Conservation (phyloP, 2,329 filamentous ascomycete species). For the Ustulina deusta region DNA sequence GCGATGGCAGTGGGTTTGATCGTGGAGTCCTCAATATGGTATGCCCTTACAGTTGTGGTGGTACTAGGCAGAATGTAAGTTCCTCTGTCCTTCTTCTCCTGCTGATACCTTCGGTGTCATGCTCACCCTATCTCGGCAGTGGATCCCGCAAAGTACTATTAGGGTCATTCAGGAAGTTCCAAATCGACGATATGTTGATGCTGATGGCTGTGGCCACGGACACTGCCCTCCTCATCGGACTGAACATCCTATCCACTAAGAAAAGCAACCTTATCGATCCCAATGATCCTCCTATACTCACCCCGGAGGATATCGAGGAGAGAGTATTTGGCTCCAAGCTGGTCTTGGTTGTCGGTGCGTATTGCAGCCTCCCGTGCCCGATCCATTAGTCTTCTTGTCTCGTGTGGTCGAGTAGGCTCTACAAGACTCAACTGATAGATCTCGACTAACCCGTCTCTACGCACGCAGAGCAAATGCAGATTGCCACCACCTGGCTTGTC, state of each 20-base stretch:
- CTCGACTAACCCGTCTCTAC: too few species aligned
- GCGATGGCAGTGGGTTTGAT: conserved; percentile 54
- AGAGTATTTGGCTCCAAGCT: conserved; percentile 69
- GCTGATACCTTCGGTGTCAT: background rate
- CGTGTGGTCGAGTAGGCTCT: too few species aligned
- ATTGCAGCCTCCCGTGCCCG: too few species aligned
- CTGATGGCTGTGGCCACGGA: conserved; percentile 63
- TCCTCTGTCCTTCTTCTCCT: conserved; percentile 11
- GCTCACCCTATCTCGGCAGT: conserved; percentile 42
- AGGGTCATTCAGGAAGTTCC: conserved; percentile 62
- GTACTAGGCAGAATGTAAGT: conserved; percentile 57
- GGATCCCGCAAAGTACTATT: conserved; percentile 56
- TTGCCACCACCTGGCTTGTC: conserved; percentile 67
- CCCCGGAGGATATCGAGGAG: conserved; percentile 56
- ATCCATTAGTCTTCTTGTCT: too few species aligned
- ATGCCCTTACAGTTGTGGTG: conserved; percentile 55
- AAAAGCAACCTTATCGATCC: conserved; percentile 70
- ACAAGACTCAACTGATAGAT: too few species aligned
- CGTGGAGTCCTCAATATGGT: conserved; percentile 49
- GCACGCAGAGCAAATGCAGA: conserved; percentile 73
- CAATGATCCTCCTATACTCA: conserved; percentile 58
- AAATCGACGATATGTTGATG: conserved; percentile 69
- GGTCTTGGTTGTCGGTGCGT: conserved; percentile 69
- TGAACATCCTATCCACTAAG: conserved; percentile 68
- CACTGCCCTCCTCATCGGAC: conserved; percentile 64